Base-by-base conservation (phyloP, 345 rosid species). In the Heritiera littoralis region DNA sequence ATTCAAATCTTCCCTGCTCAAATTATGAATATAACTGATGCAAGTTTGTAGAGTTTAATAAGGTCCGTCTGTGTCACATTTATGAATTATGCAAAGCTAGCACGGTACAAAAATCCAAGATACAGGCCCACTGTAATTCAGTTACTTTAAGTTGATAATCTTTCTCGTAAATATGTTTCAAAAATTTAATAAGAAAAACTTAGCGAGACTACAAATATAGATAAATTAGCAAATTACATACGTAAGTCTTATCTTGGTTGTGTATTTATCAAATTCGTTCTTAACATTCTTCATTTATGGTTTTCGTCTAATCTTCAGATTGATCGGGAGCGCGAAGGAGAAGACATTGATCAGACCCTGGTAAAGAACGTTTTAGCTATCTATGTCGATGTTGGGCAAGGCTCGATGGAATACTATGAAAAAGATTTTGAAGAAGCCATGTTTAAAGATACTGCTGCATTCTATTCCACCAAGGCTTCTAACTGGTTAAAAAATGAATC, bases 391-490 rank as follows among this genome's bases (percentile, higher is more conserved):
- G 87, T 88, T 17, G 92, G 93, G 69, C 89, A 87, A 88, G 88
- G 87, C 7, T 77, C 72, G n/a, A 87, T 88, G 91, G 82, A 85
- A 59, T 71, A 54, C 15, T 87, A 88, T 77, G 83, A 84, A 56
- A 72, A 59, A 46, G 93, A 91, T 81, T 91, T 91, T 81, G 95
- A 91, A 79, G 84, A 45, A 6, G 69, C 80, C 32, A 84, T 89
- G 89, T 88, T 89, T 71, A 65, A 86, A 59, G 92, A 86, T 70
- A 83, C 89, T 61, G 85, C 90, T 56, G 81, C 87, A 2, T 90
- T 89, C 84, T 91, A 91, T 85, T 88, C 88, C 65, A 86, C 84
- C 56, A 91, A 91, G 84, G 95, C 95, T 41, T 87, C 91, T 60
- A 85, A n/a, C 66, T 91, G 93, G 95, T 87, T 89, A 63, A 64